Evolutionary conservation across 495 filamentous ascomycete species (phyloP).

Genomic region (Filosporella fistucella): DNA sequence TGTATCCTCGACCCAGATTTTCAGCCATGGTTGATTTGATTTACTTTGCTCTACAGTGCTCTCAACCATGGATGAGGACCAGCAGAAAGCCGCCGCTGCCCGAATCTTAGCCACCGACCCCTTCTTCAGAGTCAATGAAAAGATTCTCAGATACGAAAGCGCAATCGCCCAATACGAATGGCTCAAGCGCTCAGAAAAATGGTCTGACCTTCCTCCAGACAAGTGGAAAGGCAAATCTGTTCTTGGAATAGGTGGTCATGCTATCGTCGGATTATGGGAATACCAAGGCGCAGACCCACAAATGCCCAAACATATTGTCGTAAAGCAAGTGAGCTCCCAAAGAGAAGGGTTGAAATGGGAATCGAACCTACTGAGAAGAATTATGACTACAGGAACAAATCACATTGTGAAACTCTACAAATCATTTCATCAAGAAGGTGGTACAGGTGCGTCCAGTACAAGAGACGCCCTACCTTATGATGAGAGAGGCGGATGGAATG

Average conservation of each 20-base stretch:
- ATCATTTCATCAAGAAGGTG: not conserved
- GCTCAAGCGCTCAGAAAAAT: not conserved
- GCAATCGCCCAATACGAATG: not conserved
- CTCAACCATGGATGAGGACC: too few relatives aligned
- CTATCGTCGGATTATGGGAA: constrained; percentile 4
- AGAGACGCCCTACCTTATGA: not conserved
- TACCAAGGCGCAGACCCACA: not conserved
- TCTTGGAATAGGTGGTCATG: not conserved
- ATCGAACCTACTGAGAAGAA: not conserved
- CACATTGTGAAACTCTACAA: constrained; percentile 9
- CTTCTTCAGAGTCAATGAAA: too few relatives aligned
- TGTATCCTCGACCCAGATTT: too few relatives aligned
- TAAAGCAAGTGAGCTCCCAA: not conserved
- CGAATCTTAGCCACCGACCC: too few relatives aligned
- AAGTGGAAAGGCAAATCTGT: not conserved
- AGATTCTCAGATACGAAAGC: too few relatives aligned
- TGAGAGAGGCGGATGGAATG: not conserved
- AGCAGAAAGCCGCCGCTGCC: too few relatives aligned
- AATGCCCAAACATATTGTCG: not conserved
- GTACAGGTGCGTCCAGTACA: not conserved
- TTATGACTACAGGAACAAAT: not conserved
- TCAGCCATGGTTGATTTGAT: too few relatives aligned
- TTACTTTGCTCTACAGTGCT: too few relatives aligned
- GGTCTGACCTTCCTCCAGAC: not conserved
- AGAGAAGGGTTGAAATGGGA: not conserved